phyloP scores from a whole-genome alignment of 352 stramenopile species.

The Globisporangium camurandrum region DNA sequence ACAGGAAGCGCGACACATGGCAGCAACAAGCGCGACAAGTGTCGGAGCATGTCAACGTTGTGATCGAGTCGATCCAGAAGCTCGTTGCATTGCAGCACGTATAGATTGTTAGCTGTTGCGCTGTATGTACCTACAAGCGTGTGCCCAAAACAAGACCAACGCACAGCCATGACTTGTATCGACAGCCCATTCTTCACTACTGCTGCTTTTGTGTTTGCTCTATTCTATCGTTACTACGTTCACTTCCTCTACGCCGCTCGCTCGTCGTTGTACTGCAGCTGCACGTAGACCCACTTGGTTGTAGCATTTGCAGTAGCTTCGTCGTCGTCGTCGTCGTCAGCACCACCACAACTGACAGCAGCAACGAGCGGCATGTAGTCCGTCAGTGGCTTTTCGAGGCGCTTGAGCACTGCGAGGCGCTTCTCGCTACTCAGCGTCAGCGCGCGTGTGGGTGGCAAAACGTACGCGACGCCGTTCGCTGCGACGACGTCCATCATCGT shows the following conservation, averaged over 20 bases:
- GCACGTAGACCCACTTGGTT: slow-evolving; percentile 37
- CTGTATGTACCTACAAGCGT: too few relatives aligned
- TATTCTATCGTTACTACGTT: neutral
- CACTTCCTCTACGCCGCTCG: neutral
- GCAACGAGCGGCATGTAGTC: slow-evolving; percentile 65
- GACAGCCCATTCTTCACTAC: too few relatives aligned
- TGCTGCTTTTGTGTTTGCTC: too few relatives aligned
- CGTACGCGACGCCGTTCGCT: slow-evolving; percentile 42
- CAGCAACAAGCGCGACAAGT: slow-evolving; percentile 64
- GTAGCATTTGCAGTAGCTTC: slow-evolving; percentile 1
- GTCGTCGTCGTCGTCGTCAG: neutral
- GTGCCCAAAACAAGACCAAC: too few relatives aligned
- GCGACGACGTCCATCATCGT: slow-evolving; percentile 55
- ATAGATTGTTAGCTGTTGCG: too few relatives aligned
- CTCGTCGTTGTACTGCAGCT: slow-evolving; percentile 18
- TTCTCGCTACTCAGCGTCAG: slow-evolving; percentile 56
- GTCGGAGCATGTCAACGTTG: slow-evolving; percentile 65
- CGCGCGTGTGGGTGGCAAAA: slow-evolving; percentile 41
- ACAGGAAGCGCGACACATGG: slow-evolving; percentile 60
- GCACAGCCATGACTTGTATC: too few relatives aligned
- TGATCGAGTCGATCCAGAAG: slow-evolving; percentile 69
- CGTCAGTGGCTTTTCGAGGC: slow-evolving; percentile 65
- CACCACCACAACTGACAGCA: slow-evolving; percentile 31
- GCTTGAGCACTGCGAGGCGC: slow-evolving; percentile 39
- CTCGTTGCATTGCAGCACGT: slow-evolving; percentile 50